A percentile compares a stretch with the other conserved stretches of the same genome.
phyloP scores from a whole-genome alignment of 1,284 basidiomycete genomes.

The Volvariella volvacea region DNA sequence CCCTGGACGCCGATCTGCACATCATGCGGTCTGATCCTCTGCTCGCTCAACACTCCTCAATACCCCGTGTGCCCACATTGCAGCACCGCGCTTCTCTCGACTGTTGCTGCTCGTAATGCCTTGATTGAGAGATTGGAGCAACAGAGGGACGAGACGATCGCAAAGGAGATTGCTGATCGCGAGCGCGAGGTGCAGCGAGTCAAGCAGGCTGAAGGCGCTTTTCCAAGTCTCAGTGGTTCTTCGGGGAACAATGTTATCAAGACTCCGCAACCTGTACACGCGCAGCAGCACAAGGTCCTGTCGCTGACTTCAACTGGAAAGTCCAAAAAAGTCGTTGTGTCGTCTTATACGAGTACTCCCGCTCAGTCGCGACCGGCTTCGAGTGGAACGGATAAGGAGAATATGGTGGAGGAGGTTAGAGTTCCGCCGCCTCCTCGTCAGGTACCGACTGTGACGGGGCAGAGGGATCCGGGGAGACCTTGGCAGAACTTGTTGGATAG shows the following conservation, averaged over 20 bases:
- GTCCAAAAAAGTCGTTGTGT: slow-evolving; percentile 35
- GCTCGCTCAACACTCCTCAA: slow-evolving; percentile 47
- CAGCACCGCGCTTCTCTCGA: slow-evolving; percentile 25
- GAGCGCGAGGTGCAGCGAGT: slow-evolving; percentile 40
- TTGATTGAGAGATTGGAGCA: slow-evolving; percentile 37
- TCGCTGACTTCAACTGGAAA: slow-evolving; percentile 44
- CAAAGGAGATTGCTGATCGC: slow-evolving; percentile 41
- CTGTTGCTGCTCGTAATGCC: slow-evolving; percentile 21
- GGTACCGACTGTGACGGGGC: slow-evolving; percentile 24
- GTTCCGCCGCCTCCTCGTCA: slow-evolving; percentile 35
- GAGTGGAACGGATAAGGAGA: slow-evolving; percentile 19
- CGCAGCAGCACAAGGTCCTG: slow-evolving; percentile 50
- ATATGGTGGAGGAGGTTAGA: slow-evolving; percentile 29
- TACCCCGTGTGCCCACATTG: slow-evolving; percentile 52
- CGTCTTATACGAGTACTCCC: slow-evolving; percentile 38
- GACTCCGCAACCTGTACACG: slow-evolving; percentile 13
- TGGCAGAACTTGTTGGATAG: slow-evolving; percentile 39
- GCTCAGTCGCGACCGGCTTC: slow-evolving; percentile 30
- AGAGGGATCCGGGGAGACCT: slow-evolving; percentile 28
- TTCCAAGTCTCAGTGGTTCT: slow-evolving; percentile 43
- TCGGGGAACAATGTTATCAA: slow-evolving; percentile 7
- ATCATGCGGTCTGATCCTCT: slow-evolving; percentile 57
- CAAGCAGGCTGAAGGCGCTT: slow-evolving; percentile 47
- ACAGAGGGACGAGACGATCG: slow-evolving; percentile 35
- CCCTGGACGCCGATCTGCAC: slow-evolving; percentile 48